Conservation (phyloP, 1,284 basidiomycete genomes). For the Tylopilus sp. region DNA sequence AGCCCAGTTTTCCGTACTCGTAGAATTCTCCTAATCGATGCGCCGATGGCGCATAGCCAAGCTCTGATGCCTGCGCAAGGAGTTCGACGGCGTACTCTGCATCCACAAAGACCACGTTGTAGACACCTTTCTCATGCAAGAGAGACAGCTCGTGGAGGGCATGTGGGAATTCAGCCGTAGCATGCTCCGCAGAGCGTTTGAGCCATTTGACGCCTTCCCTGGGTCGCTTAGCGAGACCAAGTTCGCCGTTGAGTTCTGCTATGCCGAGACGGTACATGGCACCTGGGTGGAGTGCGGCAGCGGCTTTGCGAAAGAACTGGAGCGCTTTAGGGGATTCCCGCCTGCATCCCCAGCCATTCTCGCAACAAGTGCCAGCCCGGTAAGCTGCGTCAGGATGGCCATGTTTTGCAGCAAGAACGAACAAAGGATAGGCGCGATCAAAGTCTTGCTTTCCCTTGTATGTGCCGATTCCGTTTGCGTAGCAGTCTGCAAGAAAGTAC, state of each 20-base stretch:
- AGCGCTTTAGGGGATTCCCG: constrained; percentile 89
- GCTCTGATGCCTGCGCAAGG: constrained; percentile 89
- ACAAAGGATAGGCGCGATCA: constrained; percentile 93
- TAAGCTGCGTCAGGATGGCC: constrained; percentile 97
- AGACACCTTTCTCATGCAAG: constrained; percentile 90
- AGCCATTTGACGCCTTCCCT: constrained; percentile 99
- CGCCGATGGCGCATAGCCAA: constrained; percentile 94
- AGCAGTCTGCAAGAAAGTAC: constrained; percentile 97
- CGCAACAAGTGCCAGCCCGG: constrained; percentile 94
- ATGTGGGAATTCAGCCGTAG: constrained; percentile 92
- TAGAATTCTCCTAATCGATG: constrained; percentile 97
- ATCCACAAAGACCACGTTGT: constrained; percentile 96
- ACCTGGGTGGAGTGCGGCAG: constrained; percentile 85
- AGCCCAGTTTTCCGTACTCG: constrained; percentile 98
- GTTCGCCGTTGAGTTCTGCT: constrained; percentile 93
- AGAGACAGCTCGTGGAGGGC: constrained; percentile 94
- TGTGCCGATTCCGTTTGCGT: constrained; percentile 94
- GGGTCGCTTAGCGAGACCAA: constrained; percentile 80
- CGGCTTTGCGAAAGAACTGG: constrained; percentile 92
- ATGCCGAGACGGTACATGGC: constrained; percentile 96
- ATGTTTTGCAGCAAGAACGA: constrained; percentile 95
- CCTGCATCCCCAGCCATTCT: constrained; percentile 98
- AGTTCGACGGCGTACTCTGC: constrained; percentile 93
- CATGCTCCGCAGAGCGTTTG: constrained; percentile 92
- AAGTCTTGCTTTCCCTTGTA: constrained; percentile 88